Base-by-base conservation (phyloP, 306 rosid genomes). In the Potentilla sterilis region DNA sequence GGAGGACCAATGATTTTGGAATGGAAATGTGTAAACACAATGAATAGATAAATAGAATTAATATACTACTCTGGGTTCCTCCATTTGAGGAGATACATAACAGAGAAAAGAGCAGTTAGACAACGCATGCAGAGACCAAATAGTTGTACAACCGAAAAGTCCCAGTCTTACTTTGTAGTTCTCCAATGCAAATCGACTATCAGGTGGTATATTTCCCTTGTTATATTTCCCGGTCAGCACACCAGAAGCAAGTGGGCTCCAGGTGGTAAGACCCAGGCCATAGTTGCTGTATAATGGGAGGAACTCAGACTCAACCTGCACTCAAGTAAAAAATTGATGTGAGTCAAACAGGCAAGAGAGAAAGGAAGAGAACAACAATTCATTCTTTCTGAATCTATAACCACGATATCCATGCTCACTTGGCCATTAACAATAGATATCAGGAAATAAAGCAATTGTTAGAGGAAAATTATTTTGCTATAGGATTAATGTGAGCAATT, bases 231-330 rank as follows among this genome's bases (percentile, higher is more conserved):
- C 98, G 9, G 97, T 92, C 47, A 95, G 98, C 75, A 95, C 99
- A 51, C 99, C 99, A 44, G 99, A 95, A 32, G 92, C 89, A 69
- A 95, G 98, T 52, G 99, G 97, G 80, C 99, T 95, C 97, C 97
- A 95, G 2, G 99, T 95, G 37, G 99, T 90, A 69, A 92, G 88
- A 64, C 99, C 99, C 59, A 88, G 3, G 44, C 99, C 93, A 73
- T 92, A 86, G 81, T 67, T 89, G 80, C 44, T 81, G 79, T 95
- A 92, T 34, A 95, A 85, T 66, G 98, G 99, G 54, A 95, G 87
- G 85, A 42, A 95, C 89, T 95, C 99, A 4, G 84, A 59, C 81
- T 95, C 99, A 46, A 95, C 99, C 98, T 95, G 81, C 61, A 82
- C 28, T 32, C 28, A 74, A 42, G 66, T 2, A 59, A 32, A 6